Percentiles rank a stretch among this genome's conserved stretches.
phyloP scores from a whole-genome alignment of 805 yeast species.

The Maudiozyma bulderi region DNA sequence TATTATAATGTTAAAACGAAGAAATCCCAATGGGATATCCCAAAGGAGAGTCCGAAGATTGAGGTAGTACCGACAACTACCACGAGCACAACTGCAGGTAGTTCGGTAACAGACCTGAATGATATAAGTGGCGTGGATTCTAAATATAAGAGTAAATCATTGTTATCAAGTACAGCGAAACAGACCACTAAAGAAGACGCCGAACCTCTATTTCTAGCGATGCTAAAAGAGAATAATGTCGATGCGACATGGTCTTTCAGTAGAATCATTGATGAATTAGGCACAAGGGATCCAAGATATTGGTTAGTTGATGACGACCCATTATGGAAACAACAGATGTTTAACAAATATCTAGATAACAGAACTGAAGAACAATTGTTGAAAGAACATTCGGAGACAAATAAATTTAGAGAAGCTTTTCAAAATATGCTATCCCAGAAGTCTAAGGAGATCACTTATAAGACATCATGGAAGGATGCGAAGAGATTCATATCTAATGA shows the following conservation, averaged over 20 bases:
- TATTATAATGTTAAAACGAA: constrained; percentile 58
- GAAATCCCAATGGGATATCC: constrained; percentile 56
- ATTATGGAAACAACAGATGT: constrained; percentile 45
- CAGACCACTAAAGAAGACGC: constrained; percentile 29
- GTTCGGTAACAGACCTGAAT: not conserved
- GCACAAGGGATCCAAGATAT: constrained; percentile 52
- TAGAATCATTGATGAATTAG: constrained; percentile 43
- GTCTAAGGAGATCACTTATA: constrained; percentile 34
- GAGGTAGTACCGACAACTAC: not conserved
- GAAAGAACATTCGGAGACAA: constrained; percentile 43
- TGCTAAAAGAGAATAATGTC: constrained; percentile 48
- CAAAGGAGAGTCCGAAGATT: not conserved
- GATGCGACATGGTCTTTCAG: constrained; percentile 72
- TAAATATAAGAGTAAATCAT: constrained; percentile 18
- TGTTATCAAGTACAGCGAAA: constrained; percentile 22
- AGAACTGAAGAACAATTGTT: constrained; percentile 41
- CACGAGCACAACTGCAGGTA: not conserved
- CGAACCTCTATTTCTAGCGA: constrained; percentile 36
- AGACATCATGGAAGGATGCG: constrained; percentile 56
- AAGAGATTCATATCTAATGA: constrained; percentile 50
- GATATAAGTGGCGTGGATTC: not conserved
- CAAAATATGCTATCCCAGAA: constrained; percentile 35
- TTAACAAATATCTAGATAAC: constrained; percentile 54
- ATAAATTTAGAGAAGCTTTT: constrained; percentile 49
- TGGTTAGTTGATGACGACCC: constrained; percentile 57